Evolutionary conservation across 2,329 filamentous ascomycete species (phyloP), one percentile per base, ranked within the genome.

Genomic region (Diaporthe vaccinii): DNA sequence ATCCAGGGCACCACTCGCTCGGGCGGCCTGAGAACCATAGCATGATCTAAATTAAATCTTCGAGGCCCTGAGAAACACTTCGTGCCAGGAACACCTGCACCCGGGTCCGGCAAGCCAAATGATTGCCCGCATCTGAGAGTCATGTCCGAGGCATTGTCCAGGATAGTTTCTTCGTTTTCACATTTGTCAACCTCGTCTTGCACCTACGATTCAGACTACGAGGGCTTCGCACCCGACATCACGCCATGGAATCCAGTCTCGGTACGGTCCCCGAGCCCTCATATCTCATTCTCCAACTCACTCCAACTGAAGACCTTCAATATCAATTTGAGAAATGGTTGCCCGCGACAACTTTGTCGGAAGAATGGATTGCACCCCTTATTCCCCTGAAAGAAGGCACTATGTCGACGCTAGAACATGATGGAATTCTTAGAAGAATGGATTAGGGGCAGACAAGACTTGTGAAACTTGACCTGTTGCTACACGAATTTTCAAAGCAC

Each of bases 391-490:
- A 51, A 51, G 10, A 12, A 53, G 62, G 46, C 14, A 34, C 62
- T n/a, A 53, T 6, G n/a, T 12, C 22, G 7, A 39, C 22, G n/a
- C 31, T 39, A 53, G 31, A 53, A 68, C 10, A 4, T 36, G 31
- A 15, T 39, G 46, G n/a, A 68, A 53, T 39, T 15, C 28, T n/a
- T 51, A 46, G 31, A 51, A 53, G 22, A 25, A 17, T 5, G 22
- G 12, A 31, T 20, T 6, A 15, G 22, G 22, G 62, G 34, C 25
- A 36, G 10, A 36, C 22, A 28, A 53, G 31, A 39, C 20, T 17
- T 68, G 28, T 53, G 31, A 68, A 68, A 68, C 46, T 39, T 39
- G 62, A 53, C 15, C 25, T 36, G 22, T 25, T 68, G 10, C 22
- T 53, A 53, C 62, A 68, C 20, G 22, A 20, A 25, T 25, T 53